These are phyloP conservation scores for Apiospora pterosperma DNA, from an alignment of 2,329 filamentous ascomycete species.

Conservation along the genomic window DNA sequence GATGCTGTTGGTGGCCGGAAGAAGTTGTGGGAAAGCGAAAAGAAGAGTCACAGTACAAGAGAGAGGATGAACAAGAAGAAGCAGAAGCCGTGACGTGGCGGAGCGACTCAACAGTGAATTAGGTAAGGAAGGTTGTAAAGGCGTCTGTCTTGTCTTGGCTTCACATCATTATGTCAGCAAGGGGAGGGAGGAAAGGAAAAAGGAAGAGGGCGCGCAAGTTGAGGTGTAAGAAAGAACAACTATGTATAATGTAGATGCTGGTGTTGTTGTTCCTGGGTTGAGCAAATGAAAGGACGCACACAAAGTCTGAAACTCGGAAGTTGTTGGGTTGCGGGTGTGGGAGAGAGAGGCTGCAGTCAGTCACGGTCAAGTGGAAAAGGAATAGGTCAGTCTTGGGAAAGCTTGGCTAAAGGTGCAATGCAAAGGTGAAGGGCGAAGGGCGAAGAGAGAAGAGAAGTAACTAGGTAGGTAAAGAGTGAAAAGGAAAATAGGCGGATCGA, in stretches of 20 bases:
- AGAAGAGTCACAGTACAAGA: background rate
- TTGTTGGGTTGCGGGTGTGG: background rate
- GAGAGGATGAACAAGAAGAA: background rate
- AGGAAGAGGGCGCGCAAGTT: background rate
- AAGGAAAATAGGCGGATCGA: conserved; percentile 1
- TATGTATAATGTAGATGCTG: background rate
- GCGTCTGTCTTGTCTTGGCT: background rate
- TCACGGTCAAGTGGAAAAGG: background rate
- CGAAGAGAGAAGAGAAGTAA: conserved; percentile 23
- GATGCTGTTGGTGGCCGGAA: background rate
- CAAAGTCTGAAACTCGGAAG: background rate
- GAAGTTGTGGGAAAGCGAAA: background rate
- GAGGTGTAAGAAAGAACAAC: background rate
- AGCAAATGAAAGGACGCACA: background rate
- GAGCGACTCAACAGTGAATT: background rate
- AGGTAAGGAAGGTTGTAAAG: background rate
- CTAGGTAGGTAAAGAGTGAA: background rate
- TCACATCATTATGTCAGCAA: background rate
- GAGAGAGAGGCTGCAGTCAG: too few relatives aligned
- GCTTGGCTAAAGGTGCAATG: background rate
- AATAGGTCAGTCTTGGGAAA: background rate
- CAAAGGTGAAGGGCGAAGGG: conserved; percentile 4
- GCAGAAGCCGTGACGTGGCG: too few relatives aligned
- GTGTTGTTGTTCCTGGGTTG: background rate
- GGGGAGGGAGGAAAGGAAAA: background rate